These are phyloP conservation scores for Protomyces lactucae-debilis DNA, from an alignment of 1,139 yeast species.

Conservation along the genomic window DNA sequence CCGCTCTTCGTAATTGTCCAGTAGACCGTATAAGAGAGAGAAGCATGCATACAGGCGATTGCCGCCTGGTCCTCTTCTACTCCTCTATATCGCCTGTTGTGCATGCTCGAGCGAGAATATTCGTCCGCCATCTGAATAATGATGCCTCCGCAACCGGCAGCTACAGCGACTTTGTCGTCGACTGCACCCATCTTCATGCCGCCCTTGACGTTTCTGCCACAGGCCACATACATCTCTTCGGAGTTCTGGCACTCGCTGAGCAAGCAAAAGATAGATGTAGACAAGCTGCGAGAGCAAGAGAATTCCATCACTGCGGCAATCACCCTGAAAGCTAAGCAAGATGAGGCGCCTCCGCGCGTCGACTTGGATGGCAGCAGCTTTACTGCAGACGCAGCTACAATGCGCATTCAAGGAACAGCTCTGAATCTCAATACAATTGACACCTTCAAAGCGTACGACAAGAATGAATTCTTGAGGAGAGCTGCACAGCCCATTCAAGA, in stretches of 20 bases:
- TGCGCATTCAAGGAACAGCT: conserved; percentile 44
- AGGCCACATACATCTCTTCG: conserved; percentile 73
- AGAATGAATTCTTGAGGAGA: conserved; percentile 45
- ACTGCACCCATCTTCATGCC: too few relatives aligned
- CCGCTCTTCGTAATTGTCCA: too few relatives aligned
- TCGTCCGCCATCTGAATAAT: too few relatives aligned
- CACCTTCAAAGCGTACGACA: conserved; percentile 67
- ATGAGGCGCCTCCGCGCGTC: conserved; percentile 40
- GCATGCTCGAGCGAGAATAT: too few relatives aligned
- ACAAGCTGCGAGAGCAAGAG: conserved; percentile 54
- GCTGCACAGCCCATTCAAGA: conserved; percentile 21
- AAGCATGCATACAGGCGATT: too few relatives aligned
- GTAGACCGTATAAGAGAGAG: too few relatives aligned
- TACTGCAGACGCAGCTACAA: conserved; percentile 30
- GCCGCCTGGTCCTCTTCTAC: too few relatives aligned
- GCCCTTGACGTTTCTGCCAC: conserved; percentile 47
- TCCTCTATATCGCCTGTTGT: too few relatives aligned
- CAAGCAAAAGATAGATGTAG: conserved; percentile 59
- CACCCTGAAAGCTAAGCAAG: conserved; percentile 46
- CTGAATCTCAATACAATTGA: conserved; percentile 77
- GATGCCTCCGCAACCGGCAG: too few relatives aligned
- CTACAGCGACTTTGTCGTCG: too few relatives aligned
- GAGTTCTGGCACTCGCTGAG: conserved; percentile 76
- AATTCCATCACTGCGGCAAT: conserved; percentile 45
- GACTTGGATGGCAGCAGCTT: conserved; percentile 32